phyloP scores from a whole-genome alignment of 352 stramenopile genomes.

The Stramenopiles sp. region DNA sequence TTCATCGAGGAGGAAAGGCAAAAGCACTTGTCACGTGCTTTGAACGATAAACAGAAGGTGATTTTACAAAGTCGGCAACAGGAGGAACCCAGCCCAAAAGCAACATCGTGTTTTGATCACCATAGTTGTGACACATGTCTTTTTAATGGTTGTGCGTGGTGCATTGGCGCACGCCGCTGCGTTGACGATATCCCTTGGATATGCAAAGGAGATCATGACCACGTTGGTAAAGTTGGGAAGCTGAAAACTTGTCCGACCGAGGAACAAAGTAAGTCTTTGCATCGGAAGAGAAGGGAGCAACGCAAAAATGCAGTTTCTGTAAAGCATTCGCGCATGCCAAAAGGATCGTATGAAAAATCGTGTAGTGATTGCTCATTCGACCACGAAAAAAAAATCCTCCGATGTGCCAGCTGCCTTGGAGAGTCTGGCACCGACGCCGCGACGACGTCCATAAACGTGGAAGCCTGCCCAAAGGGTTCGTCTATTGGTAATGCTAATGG shows the following conservation, averaged over 20 bases:
- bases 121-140: conserved; percentile 12
- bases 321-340: neutral
- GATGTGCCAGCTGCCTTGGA: neutral
- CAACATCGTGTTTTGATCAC: too few species aligned
- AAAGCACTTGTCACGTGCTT: too few species aligned
- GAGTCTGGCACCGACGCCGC: neutral
- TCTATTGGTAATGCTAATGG: neutral
- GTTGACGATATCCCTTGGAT: conserved; percentile 16
- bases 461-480: neutral
- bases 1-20: too few species aligned
- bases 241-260: conserved; percentile 2
- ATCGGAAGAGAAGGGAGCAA: neutral
- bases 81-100: too few species aligned
- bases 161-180: conserved; percentile 16
- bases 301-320: neutral
- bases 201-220: conserved; percentile 20
- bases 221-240: conserved; percentile 17
- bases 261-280: neutral
- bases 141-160: conserved; percentile 13
- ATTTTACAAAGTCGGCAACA: too few species aligned
- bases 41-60: too few species aligned
- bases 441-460: neutral
- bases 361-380: neutral
- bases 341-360: neutral
- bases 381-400: neutral